Base-by-base conservation (phyloP, 441 rosid genomes). In the Kokia cookei region DNA sequence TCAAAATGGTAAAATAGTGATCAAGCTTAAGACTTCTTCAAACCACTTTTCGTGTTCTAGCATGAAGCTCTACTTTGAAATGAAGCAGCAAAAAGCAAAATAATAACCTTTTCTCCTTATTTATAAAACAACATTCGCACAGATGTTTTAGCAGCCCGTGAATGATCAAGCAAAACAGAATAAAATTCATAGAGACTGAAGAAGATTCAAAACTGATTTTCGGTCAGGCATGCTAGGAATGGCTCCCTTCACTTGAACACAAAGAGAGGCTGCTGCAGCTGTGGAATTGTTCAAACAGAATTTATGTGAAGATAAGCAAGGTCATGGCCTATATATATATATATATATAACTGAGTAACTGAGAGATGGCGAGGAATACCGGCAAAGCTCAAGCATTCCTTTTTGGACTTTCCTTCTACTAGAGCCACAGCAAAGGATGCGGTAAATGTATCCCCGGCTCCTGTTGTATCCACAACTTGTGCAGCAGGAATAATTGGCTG, bases 251-350 rank as follows among this genome's bases (percentile, higher is more conserved):
- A 84, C 92, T 87, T 88, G 99, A 79, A 94, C 89, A 80, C 99
- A 94, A 14, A 94, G 87, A 77, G 98, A 89, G 78, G 99, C 98
- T 72, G 98, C 98, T 60, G 98, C 99, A 73, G 99, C 99, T 94
- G 91, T 27, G 75, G 53, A 65, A 51, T 77, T 53, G 50, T 2
- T 26, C 11, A 47, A 59, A 1, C n/a, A 62, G 47, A 69, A 12
- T 9, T 61, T 22, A 27, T 19, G 70, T 19, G 35, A 29, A 29
- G 76, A 27, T 5, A 24, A 22, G 55, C 22, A 24, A 45, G 19
- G 35, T 65, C 35, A 14, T 65, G 4, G n/a, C 47, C 15, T 12
- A 54, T 54, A 53, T 19, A 12, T 45, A 35, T 35, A 9, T 37
- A 10, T 17, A 22, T 54, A 3, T 37, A 10, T 19, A 57, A 12